A percentile compares a stretch with the other conserved stretches of the same genome.
Conservation (phyloP, 208 protist species). For the Lotmaria passim region DNA sequence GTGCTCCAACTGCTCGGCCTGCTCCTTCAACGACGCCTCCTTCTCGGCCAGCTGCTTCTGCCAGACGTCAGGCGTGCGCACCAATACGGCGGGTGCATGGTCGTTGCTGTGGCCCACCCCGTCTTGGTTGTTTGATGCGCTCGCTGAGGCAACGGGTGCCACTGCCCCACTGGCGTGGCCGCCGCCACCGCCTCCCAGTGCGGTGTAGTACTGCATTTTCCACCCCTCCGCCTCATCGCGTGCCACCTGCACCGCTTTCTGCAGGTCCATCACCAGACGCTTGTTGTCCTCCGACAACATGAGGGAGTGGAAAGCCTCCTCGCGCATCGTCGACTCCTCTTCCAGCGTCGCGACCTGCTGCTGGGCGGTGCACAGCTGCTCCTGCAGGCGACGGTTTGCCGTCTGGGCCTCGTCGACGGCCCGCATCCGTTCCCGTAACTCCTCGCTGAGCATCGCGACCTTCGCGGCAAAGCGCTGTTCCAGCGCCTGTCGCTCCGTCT, state of each 20-base stretch:
- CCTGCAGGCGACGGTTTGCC: constrained; percentile 27
- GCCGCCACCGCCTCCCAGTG: background rate
- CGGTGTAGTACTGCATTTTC: constrained; percentile 44
- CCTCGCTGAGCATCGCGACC: constrained; percentile 52
- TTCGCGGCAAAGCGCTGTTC: constrained; percentile 55
- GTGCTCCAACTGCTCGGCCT: constrained; percentile 35
- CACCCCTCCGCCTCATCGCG: constrained; percentile 60
- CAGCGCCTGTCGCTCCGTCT: constrained; percentile 51
- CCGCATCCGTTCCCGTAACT: constrained; percentile 56
- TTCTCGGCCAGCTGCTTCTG: constrained; percentile 21
- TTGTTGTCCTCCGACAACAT: constrained; percentile 76
- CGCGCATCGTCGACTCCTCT: constrained; percentile 63
- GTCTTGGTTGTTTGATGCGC: background rate
- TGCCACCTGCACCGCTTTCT: constrained; percentile 46
- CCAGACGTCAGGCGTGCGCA: constrained; percentile 18
- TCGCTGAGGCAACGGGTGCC: background rate
- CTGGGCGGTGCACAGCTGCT: constrained; percentile 35
- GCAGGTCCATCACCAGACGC: constrained; percentile 54
- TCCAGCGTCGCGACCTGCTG: constrained; percentile 48
- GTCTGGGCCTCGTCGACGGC: constrained; percentile 30
- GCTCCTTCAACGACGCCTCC: constrained; percentile 22
- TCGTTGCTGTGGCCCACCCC: no score
- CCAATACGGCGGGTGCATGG: constrained; percentile 1
- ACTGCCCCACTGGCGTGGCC: background rate
- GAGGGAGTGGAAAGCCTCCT: constrained; percentile 65